Conservation (phyloP, 768 basidiomycete species). For the Trametes sanguinea region DNA sequence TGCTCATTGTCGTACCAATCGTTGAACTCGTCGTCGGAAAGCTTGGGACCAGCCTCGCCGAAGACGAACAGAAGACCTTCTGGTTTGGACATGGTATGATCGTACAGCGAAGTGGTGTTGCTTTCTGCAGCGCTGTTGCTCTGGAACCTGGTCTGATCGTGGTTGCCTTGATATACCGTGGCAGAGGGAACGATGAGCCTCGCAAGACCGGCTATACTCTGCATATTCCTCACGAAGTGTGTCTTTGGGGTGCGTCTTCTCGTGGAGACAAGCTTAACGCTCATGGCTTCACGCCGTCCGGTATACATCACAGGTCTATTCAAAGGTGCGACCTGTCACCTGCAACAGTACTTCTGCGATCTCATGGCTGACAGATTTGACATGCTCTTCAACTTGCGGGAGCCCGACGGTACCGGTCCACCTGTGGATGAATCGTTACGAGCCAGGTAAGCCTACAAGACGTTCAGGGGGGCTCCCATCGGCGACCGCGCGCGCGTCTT, state of each 20-base stretch:
- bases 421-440: no score
- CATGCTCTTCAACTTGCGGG: no score
- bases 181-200: background rate
- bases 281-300: background rate
- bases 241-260: background rate
- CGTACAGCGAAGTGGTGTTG: background rate
- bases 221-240: background rate
- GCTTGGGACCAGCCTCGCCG: constrained; percentile 30
- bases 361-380: no score
- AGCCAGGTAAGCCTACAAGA: no score
- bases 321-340: background rate
- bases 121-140: no score
- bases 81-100: constrained; percentile 24
- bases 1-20: constrained; percentile 62
- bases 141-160: no score
- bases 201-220: background rate
- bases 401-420: no score
- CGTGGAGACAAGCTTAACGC: background rate
- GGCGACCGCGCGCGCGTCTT: no score
- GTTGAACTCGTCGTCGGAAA: constrained; percentile 45
- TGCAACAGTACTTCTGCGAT: no score
- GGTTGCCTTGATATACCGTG: no score
- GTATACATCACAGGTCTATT: background rate
- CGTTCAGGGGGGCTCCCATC: no score
- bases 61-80: constrained; percentile 30